Conservation (phyloP, 805 yeast species). For the Blastobotrys terrestris region DNA sequence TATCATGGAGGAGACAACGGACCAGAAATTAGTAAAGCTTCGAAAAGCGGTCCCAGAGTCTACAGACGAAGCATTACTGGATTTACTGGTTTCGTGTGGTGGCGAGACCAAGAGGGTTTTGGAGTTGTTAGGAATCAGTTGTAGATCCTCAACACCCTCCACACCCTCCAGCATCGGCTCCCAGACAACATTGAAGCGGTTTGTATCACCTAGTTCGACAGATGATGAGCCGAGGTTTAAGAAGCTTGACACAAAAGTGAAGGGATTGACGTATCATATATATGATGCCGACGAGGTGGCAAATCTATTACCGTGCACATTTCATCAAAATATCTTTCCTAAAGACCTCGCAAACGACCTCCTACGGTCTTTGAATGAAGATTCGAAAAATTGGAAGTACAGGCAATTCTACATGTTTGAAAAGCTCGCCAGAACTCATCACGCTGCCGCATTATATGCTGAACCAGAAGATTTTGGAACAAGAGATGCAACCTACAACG, state of each 20-base stretch:
- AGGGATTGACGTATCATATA: slow-evolving; percentile 35
- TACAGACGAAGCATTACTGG: slow-evolving; percentile 39
- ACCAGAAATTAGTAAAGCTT: slow-evolving; percentile 30
- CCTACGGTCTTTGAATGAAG: slow-evolving; percentile 38
- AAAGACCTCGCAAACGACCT: slow-evolving; percentile 41
- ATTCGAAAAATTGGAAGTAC: slow-evolving; percentile 35
- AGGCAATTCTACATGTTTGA: slow-evolving; percentile 58
- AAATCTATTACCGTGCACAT: slow-evolving; percentile 41
- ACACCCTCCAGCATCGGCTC: neutral
- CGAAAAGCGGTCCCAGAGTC: slow-evolving; percentile 38
- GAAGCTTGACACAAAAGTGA: slow-evolving; percentile 10
- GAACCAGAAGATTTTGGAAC: slow-evolving; percentile 20
- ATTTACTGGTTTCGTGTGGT: slow-evolving; percentile 46
- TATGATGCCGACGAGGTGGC: slow-evolving; percentile 49
- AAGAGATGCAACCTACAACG: slow-evolving; percentile 37
- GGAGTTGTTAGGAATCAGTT: slow-evolving; percentile 35
- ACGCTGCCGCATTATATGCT: slow-evolving; percentile 38
- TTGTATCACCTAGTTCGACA: neutral
- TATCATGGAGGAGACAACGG: too few species aligned
- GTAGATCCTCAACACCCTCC: too few species aligned
- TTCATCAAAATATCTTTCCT: slow-evolving; percentile 50
- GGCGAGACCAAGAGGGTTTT: slow-evolving; percentile 45
- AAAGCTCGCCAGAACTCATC: slow-evolving; percentile 54
- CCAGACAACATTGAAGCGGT: slow-evolving; percentile 15
- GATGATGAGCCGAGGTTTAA: slow-evolving; percentile 6